These are phyloP conservation scores for Aegilops sharonensis DNA, from an alignment of 176 grass and related monocot genomes.

Conservation along the genomic window DNA sequence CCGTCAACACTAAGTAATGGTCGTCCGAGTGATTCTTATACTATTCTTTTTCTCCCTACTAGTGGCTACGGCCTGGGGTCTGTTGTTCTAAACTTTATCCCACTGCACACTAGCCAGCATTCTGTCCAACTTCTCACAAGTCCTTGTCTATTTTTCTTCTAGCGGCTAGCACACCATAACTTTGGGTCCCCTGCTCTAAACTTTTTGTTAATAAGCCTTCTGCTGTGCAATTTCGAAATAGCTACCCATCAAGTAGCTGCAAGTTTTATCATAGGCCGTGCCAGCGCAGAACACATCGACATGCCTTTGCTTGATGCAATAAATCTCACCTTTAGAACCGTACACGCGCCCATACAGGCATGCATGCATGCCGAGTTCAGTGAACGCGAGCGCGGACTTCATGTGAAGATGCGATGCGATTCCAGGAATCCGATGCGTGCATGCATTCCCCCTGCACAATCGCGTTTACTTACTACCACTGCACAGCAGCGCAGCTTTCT, in stretches of 20 bases:
- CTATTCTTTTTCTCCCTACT: no score
- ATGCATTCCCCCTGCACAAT: not conserved
- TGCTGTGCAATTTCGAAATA: not conserved
- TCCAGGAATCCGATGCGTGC: constrained; percentile 53
- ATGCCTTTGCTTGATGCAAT: constrained; percentile 20
- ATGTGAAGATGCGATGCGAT: constrained; percentile 36
- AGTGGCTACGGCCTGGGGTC: no score
- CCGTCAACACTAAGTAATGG: no score
- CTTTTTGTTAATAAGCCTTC: no score
- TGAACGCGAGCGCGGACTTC: constrained; percentile 40
- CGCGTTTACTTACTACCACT: not conserved
- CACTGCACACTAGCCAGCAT: no score
- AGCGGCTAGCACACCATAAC: no score
- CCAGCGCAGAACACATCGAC: not conserved
- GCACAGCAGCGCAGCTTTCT: not conserved
- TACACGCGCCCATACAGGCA: constrained; percentile 29
- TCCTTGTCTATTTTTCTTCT: no score
- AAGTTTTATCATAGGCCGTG: not conserved
- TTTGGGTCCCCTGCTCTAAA: no score
- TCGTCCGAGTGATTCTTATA: no score
- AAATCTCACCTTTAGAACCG: constrained; percentile 34
- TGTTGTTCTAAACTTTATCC: no score
- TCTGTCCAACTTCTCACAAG: no score
- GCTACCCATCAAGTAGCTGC: not conserved
- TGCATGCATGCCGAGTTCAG: constrained; percentile 33